Conservation (phyloP, 2,329 filamentous ascomycete genomes). For the Dactylellina haptotyla region DNA sequence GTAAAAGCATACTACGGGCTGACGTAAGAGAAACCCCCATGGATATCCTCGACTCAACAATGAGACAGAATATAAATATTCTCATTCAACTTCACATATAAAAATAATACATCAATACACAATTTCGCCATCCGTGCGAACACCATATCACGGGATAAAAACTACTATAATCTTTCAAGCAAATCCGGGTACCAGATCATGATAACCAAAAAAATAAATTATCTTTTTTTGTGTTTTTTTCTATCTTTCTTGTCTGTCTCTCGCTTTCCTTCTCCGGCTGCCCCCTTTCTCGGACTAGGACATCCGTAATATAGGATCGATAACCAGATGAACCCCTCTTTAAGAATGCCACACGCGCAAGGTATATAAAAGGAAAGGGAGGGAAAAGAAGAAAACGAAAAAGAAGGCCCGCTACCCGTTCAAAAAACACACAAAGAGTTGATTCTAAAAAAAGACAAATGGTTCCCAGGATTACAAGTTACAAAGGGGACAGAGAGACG, state of each 20-base stretch:
- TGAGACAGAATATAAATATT: no score
- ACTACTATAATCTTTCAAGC: no score
- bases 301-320: constrained; percentile 29
- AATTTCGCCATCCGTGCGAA: no score
- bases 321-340: constrained; percentile 24
- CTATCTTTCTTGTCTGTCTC: not conserved
- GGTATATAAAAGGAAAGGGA: constrained; percentile 19
- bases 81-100: no score
- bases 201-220: not conserved
- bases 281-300: constrained; percentile 6
- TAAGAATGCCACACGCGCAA: constrained; percentile 11
- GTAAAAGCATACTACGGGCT: no score
- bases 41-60: no score
- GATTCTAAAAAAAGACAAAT: constrained; percentile 18
- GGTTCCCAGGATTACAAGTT: constrained; percentile 13
- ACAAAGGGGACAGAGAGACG: not conserved
- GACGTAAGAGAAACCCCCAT: no score
- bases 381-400: constrained; percentile 30
- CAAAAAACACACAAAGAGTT: constrained; percentile 19
- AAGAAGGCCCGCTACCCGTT: constrained; percentile 36
- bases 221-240: not conserved
- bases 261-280: not conserved
- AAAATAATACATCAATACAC: no score
- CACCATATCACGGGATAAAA: no score
- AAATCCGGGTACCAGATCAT: not conserved